Evolutionary conservation across 306 rosid species (phyloP).

Genomic region (Potentilla sterilis): DNA sequence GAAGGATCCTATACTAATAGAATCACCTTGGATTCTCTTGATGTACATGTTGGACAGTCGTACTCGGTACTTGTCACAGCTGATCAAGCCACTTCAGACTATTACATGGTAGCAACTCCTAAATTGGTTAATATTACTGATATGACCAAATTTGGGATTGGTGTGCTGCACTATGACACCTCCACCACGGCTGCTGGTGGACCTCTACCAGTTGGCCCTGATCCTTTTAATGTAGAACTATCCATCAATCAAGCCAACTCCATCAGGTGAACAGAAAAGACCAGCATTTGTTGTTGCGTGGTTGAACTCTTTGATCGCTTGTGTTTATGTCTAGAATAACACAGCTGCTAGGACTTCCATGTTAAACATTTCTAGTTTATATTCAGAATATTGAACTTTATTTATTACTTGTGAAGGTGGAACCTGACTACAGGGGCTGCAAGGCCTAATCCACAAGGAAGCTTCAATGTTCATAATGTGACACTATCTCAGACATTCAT

Average conservation of each 20-base stretch:
- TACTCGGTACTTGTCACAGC: conserved; percentile 67
- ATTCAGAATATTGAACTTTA: background rate
- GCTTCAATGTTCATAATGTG: conserved; percentile 55
- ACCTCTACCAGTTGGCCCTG: conserved; percentile 50
- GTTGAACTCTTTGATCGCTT: background rate
- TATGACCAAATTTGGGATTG: conserved; percentile 32
- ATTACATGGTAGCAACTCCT: conserved; percentile 66
- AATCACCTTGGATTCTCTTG: conserved; percentile 50
- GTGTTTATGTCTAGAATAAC: background rate
- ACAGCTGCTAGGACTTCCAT: background rate
- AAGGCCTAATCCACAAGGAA: conserved; percentile 76
- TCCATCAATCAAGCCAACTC: conserved; percentile 55
- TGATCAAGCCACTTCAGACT: conserved; percentile 44
- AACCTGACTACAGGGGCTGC: conserved; percentile 77
- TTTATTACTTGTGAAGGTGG: conserved; percentile 45
- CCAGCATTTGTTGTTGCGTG: background rate
- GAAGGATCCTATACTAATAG: conserved; percentile 68
- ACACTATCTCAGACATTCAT: conserved; percentile 55
- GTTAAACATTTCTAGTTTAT: too few species aligned
- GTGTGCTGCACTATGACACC: conserved; percentile 50
- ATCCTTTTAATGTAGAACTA: conserved; percentile 48
- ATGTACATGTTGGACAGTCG: conserved; percentile 80
- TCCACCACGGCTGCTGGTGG: conserved; percentile 45
- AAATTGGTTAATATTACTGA: conserved; percentile 28
- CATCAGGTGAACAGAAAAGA: conserved; percentile 34